Evolutionary conservation across 352 stramenopile genomes (phyloP).

Genomic region (Thalassiosira livingstoniorum): DNA sequence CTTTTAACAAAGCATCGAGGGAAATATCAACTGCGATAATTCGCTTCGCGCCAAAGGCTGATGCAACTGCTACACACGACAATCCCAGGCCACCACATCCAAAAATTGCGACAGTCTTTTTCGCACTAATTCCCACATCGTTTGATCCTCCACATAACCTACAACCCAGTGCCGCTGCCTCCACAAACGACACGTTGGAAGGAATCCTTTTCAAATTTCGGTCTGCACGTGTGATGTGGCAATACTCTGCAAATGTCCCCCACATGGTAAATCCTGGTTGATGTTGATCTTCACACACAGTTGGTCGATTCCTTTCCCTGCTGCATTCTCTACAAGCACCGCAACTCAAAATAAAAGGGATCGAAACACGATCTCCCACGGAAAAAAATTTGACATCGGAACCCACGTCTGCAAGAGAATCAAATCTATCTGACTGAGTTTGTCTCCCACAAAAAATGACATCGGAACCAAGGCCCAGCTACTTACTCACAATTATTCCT

Average conservation of each 20-base stretch:
- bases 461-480: no score
- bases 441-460: no score
- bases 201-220: slow-evolving; percentile 69
- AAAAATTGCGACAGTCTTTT: slow-evolving; percentile 67
- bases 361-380: slow-evolving; percentile 69
- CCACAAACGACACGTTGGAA: slow-evolving; percentile 66
- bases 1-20: slow-evolving; percentile 60
- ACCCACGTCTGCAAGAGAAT: no score
- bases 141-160: no score
- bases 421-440: no score
- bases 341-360: slow-evolving; percentile 80
- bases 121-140: background rate
- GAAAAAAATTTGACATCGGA: slow-evolving; percentile 38
- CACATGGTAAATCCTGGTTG: slow-evolving; percentile 78
- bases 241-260: slow-evolving; percentile 76
- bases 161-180: slow-evolving; percentile 78
- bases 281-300: slow-evolving; percentile 71
- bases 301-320: slow-evolving; percentile 39
- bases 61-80: slow-evolving; percentile 77
- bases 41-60: slow-evolving; percentile 43
- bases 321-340: slow-evolving; percentile 64
- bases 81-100: slow-evolving; percentile 75
- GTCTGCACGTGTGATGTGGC: slow-evolving; percentile 64
- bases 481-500: slow-evolving; percentile 74
- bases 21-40: slow-evolving; percentile 81